phyloP scores from a whole-genome alignment of 192 early-diverging fungal species.

The Dissophora ornata region DNA sequence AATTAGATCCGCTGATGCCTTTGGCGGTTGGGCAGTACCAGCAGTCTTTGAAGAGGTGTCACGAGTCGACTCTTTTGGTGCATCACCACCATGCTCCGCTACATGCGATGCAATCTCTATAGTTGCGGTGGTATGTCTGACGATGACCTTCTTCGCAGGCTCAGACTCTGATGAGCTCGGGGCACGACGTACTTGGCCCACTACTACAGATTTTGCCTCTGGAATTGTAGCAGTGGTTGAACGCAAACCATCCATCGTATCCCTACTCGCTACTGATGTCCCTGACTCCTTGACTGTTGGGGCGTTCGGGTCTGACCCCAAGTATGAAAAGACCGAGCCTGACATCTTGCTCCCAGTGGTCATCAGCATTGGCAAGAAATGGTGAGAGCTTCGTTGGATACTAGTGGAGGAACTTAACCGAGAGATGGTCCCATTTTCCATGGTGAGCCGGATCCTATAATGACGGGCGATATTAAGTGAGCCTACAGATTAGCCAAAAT shows the following conservation, averaged over 20 bases:
- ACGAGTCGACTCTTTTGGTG: neutral
- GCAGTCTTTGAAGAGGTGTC: neutral
- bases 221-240: neutral
- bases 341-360: conserved; percentile 38
- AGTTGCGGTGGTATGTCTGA: neutral
- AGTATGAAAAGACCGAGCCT: conserved; percentile 25
- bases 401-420: conserved; percentile 26
- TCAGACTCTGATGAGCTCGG: neutral
- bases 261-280: neutral
- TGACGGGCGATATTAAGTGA: conserved; percentile 1
- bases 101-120: neutral
- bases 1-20: conserved; percentile 10
- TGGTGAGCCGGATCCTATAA: conserved; percentile 24
- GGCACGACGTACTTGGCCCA: neutral
- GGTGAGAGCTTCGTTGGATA: conserved; percentile 36
- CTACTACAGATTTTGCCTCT: neutral
- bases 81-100: neutral
- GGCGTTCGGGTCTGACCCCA: conserved; percentile 17
- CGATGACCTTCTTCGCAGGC: neutral
- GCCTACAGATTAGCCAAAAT: conserved; percentile 9
- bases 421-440: conserved; percentile 48
- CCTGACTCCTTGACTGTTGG: neutral
- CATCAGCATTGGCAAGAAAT: conserved; percentile 44
- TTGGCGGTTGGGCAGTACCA: neutral
- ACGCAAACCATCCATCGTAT: neutral